Conservation (phyloP, 352 stramenopile genomes). For the Elongisporangium senticosum region DNA sequence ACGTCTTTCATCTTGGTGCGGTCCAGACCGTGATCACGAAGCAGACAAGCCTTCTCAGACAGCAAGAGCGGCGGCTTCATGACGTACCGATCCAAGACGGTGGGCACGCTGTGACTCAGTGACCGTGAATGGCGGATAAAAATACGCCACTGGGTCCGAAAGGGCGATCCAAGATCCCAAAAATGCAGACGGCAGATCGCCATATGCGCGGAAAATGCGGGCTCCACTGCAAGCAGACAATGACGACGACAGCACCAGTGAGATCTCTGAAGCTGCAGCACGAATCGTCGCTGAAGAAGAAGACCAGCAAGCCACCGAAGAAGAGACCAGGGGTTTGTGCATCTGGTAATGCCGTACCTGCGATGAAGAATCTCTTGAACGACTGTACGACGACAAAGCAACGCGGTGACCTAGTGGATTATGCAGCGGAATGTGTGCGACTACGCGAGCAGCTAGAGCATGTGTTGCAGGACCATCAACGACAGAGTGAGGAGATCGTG, state of each 20-base stretch:
- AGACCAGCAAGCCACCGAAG: background rate
- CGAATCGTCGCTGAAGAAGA: background rate
- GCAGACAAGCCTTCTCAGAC: background rate
- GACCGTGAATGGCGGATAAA: background rate
- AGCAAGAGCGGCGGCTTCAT: background rate
- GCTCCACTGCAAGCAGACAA: background rate
- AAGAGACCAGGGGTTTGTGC: background rate
- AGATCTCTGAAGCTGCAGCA: background rate
- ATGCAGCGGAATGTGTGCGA: conserved; percentile 25
- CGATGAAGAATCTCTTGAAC: background rate
- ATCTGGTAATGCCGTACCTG: too few relatives aligned
- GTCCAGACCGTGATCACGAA: conserved; percentile 7
- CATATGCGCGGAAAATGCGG: background rate
- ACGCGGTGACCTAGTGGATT: conserved; percentile 1
- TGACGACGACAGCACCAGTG: background rate
- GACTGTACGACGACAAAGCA: background rate
- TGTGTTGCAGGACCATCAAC: conserved; percentile 35
- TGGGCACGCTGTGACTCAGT: too few relatives aligned
- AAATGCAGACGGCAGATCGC: background rate
- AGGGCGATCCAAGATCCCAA: background rate
- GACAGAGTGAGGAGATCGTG: conserved; percentile 56
- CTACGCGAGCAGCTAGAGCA: conserved; percentile 46
- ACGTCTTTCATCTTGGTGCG: conserved; percentile 32
- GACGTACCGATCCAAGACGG: background rate
- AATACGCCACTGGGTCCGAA: background rate